Base-by-base conservation (phyloP, 345 rosid genomes). In the Ricinus communis region DNA sequence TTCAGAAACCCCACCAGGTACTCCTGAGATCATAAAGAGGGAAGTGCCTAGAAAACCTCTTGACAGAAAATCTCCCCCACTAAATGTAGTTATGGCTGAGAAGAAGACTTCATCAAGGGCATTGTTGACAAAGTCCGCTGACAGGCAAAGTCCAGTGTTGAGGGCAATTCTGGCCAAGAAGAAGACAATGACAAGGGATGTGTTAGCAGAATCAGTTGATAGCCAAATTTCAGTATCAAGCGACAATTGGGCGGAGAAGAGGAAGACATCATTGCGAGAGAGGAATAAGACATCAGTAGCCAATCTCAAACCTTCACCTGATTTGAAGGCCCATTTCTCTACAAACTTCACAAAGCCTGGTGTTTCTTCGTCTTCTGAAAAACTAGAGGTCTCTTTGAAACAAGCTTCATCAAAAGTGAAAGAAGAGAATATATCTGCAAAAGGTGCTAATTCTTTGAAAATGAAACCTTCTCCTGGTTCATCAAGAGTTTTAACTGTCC, bases 361-460 rank as follows among this genome's bases (percentile, higher is more conserved):
- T 70, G 71, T 28, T 8, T 61, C 80, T 31, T 50, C 70, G 28
- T 72, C 82, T 43, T 78, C 84, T 58, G 61, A 52, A 64, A 76
- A 47, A 53, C 61, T 66, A 43, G 56, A 53, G 66, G 75, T 59
- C 66, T 72, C 81, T 46, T 31, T 49, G 67, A 71, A 70, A 61
- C 69, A 62, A 65, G 82, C 70, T 66, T 64, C 79, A 33, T 64
- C 79, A 41, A 68, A 78, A 74, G 63, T 77, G 50, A 83, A 78
- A 72, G 82, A 78, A 68, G 81, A 62, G 25, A 77, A 72, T 53
- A 61, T 65, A 53, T 76, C 81, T 45, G 65, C 68, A 25, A 76
- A 74, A 70, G 68, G 19, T 75, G 59, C 71, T 74, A 31, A 74
- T 67, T 75, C 83, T 66, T 69, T 70, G 71, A 83, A 80, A 79